Evolutionary conservation across 2,329 filamentous ascomycete genomes (phyloP).

Genomic region (Sporothrix euskadiensis): DNA sequence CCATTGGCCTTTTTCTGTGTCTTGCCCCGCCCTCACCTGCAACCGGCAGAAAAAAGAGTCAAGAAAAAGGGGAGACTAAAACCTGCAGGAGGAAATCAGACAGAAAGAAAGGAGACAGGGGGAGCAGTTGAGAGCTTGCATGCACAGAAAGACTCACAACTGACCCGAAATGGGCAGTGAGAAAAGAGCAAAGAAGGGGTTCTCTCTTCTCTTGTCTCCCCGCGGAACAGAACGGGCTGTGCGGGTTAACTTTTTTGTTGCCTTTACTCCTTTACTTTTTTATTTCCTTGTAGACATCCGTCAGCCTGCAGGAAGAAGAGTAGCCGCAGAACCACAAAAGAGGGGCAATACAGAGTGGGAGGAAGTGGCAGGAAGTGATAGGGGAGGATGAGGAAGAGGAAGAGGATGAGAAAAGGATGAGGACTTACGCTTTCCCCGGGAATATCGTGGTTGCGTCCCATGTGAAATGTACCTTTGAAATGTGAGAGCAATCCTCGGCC

Average conservation of each 20-base stretch:
- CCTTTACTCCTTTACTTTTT: not conserved
- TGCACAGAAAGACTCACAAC: not conserved
- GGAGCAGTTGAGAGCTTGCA: not conserved
- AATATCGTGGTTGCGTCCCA: not conserved
- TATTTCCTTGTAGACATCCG: not conserved
- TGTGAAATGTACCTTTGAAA: not conserved
- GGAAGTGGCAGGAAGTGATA: not conserved
- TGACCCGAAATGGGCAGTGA: not conserved
- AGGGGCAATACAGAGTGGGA: not conserved
- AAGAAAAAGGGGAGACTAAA: not conserved
- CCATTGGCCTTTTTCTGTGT: not conserved
- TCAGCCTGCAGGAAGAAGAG: not conserved
- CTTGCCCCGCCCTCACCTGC: conserved; percentile 14
- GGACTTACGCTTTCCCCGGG: not conserved
- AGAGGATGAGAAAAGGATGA: not conserved
- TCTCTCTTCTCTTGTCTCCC: not conserved
- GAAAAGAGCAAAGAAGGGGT: not conserved
- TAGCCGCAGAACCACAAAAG: not conserved
- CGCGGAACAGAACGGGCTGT: not conserved
- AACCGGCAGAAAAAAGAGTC: not conserved
- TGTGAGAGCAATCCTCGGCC: not conserved
- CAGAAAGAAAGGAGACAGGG: too few species aligned
- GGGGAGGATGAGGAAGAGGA: not conserved
- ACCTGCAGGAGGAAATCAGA: not conserved
- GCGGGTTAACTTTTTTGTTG: not conserved